Base-by-base conservation (phyloP, 805 yeast genomes). In the Wickerhamomyces sydowiorum region DNA sequence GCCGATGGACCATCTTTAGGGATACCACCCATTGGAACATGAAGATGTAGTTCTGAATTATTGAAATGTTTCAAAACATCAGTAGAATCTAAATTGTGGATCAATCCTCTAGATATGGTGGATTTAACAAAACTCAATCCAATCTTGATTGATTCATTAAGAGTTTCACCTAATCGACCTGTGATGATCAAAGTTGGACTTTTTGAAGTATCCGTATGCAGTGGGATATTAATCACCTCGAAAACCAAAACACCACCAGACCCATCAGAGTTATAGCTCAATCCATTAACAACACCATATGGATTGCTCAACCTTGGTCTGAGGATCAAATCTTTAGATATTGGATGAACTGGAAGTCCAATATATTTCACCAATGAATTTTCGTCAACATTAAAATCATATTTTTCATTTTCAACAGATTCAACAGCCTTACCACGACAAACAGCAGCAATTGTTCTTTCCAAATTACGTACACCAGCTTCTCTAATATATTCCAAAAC, bases 191-290 rank as follows among this genome's bases (percentile, higher is more conserved):
- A 66, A 12, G 43, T 67, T 52, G 51, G 72, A 47, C 51, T 61
- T 44, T 21, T 62, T 56, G 48, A 47, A 19, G 56, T 58, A 24
- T 70, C 69, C 6, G 57, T 50, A 1, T 12, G 57, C 60, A 62
- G 52, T 15, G 82, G 83, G 48, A 83, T 75, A 14, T 82, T 78
- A 30, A 86, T 76, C 52, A 88, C 78, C 57, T 89, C 96, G 59
- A 89, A 85, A 14, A 82, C 76, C 39, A 89, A 66, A 2, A 86
- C 78, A 1, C 91, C 82, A 0, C 96, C 96, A 5, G 84, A 78
- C 1, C 96, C 96, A 52, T 83, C 86, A 3, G 88, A 78, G 65
- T 85, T 87, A 61, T 88, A 89, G 2, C 96, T 86, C 45, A 89
- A 66, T 0, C 96, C 97, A 57, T 87, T 86, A 10, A 87, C 96